These are phyloP conservation scores for Tylopilus subfusipes DNA, from an alignment of 768 basidiomycete species.

Conservation along the genomic window DNA sequence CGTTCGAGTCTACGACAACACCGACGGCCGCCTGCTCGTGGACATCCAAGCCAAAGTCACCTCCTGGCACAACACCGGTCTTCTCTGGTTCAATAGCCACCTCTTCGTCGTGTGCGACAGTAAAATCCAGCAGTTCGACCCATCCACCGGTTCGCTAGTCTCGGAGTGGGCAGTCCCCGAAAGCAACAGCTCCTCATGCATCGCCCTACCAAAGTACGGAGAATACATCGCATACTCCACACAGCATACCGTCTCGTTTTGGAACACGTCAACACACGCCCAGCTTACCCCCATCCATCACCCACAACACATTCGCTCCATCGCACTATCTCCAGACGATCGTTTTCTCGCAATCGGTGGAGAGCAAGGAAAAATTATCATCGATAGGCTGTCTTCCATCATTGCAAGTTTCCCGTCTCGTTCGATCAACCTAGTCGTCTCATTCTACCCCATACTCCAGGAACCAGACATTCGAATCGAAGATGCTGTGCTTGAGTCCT, in stretches of 20 bases:
- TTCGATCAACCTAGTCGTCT: background rate
- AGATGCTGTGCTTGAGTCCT: background rate
- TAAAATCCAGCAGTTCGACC: background rate
- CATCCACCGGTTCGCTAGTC: background rate
- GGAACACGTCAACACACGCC: background rate
- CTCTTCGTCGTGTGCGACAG: background rate
- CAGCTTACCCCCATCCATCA: background rate
- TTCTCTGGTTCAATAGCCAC: background rate
- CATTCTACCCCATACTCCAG: background rate
- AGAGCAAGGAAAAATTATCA: background rate
- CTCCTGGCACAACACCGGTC: background rate
- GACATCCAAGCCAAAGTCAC: background rate
- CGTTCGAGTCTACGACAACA: background rate
- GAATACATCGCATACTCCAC: background rate
- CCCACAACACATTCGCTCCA: background rate
- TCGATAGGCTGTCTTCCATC: background rate
- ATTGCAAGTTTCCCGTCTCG: background rate
- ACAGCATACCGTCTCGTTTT: background rate
- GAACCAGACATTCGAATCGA: background rate
- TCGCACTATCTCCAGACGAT: background rate
- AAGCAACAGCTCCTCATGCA: background rate
- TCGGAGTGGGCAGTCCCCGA: background rate
- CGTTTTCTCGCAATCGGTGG: background rate
- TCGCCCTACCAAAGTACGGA: background rate
- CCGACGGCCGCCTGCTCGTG: background rate